phyloP scores from a whole-genome alignment of 768 basidiomycete species.

The Suillus plorans region DNA sequence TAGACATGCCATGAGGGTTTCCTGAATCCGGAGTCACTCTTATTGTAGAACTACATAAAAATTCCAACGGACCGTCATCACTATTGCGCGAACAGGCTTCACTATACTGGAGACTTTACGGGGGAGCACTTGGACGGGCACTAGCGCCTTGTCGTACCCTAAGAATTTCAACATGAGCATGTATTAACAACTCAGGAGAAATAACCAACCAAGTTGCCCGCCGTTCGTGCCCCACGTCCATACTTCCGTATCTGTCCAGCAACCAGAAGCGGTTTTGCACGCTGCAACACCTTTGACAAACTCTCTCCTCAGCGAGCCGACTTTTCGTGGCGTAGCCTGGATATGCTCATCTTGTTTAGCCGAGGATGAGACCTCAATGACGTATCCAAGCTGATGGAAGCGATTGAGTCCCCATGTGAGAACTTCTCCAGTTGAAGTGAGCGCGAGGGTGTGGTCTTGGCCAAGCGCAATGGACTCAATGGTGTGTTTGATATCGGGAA shows the following conservation, averaged over 20 bases:
- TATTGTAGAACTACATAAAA: neutral
- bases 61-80: conserved; percentile 51
- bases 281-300: conserved; percentile 80
- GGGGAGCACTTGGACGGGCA: conserved; percentile 74
- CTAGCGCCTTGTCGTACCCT: conserved; percentile 78
- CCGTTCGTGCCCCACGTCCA: conserved; percentile 94
- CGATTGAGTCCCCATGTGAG: conserved; percentile 90
- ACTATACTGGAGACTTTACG: conserved; percentile 79
- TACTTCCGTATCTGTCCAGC: conserved; percentile 74
- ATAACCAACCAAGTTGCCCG: conserved; percentile 80
- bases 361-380: conserved; percentile 54
- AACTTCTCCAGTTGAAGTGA: conserved; percentile 81
- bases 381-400: conserved; percentile 87
- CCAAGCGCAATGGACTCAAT: conserved; percentile 77
- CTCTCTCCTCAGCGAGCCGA: conserved; percentile 80
- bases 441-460: conserved; percentile 90
- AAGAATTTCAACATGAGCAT: neutral
- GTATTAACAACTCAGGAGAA: neutral
- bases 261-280: conserved; percentile 82
- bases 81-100: conserved; percentile 67
- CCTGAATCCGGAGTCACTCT: conserved; percentile 42
- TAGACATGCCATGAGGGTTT: conserved; percentile 80
- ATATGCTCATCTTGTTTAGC: conserved; percentile 66
- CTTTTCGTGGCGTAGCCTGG: conserved; percentile 73
- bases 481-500: conserved; percentile 48